phyloP scores from a whole-genome alignment of 106 monocot species.

The Dioscorea zingiberensis region DNA sequence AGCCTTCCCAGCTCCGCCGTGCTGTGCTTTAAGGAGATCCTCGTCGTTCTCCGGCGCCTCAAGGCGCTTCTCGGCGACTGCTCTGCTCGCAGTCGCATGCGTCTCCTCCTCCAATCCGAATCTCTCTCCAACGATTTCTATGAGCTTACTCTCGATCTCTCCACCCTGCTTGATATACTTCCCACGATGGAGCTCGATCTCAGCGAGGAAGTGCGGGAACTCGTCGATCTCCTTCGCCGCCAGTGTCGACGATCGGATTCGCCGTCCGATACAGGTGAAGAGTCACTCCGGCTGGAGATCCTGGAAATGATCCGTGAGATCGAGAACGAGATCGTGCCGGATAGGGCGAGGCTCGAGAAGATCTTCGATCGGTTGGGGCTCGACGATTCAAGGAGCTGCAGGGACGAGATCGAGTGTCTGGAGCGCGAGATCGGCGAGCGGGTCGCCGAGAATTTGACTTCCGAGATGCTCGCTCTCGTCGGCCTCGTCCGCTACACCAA shows the following conservation, averaged over 20 bases:
- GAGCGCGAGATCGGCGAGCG: conserved; percentile 69
- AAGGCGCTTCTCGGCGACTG: conserved; percentile 32
- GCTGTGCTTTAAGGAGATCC: conserved; percentile 58
- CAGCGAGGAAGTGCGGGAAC: conserved; percentile 45
- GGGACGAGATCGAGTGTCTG: conserved; percentile 70
- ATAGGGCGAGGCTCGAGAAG: conserved; percentile 26
- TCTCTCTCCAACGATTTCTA: conserved; percentile 34
- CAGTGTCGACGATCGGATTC: conserved; percentile 37
- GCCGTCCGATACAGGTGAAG: conserved; percentile 17
- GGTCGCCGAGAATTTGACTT: conserved; percentile 27
- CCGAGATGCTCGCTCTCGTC: conserved; percentile 49
- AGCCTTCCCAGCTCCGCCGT: conserved; percentile 34
- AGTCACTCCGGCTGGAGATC: conserved; percentile 33
- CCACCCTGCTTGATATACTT: conserved; percentile 58
- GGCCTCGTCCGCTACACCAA: conserved; percentile 74
- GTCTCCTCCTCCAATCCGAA: conserved; percentile 37
- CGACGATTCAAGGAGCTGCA: conserved; percentile 30
- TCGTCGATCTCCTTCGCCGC: conserved; percentile 35
- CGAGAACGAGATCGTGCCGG: conserved; percentile 61
- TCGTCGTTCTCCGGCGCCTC: conserved; percentile 47
- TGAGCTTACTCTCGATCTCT: conserved; percentile 41
- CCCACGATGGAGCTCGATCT: conserved; percentile 34
- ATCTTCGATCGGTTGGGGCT: conserved; percentile 49
- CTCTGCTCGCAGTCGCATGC: conserved; percentile 51
- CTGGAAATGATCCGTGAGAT: conserved; percentile 45